Evolutionary conservation across 2,329 filamentous ascomycete genomes (phyloP), one percentile per base, ranked within the genome.

Genomic region (Phialophora verrucosa): DNA sequence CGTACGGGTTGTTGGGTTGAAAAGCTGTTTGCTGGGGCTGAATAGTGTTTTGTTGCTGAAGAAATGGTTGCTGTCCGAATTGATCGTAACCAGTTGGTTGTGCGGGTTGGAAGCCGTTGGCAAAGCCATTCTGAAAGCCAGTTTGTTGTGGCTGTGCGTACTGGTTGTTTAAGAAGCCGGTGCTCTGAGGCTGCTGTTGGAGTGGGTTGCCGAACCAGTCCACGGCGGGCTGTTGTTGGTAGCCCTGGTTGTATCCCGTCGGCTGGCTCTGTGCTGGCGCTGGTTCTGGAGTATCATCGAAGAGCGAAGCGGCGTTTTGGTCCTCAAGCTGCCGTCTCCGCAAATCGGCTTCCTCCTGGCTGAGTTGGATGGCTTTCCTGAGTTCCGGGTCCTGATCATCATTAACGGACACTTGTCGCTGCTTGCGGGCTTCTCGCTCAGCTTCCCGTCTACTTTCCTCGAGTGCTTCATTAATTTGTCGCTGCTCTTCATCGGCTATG

Each of bases 181-280:
- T 90, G 62, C 83, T 85, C 77, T 93, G 89, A 72, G 90, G 82
- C 70, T 85, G 85, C 76, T 91, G 89, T 65, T 94, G 91, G 74
- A 98, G 90, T 12, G 93, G 92, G 78, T 99, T 99, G 66, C 94
- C 95, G 74, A 96, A 95, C 88, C 96, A 98, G 79, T 99, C 95
- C 20, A 99, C 95, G 12, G 92, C 92, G 64, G 91, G 91, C 76
- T 97, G 94, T 80, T 99, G 95, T 81, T 98, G 93, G 75, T 99
- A 99, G 55, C 94, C 94, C 80, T 97, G 93, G 79, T 97, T 98
- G 82, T 92, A 93, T 42, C 93, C 94, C 14, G 93, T 98, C 49
- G 87, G 88, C 79, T 93, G 92, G 42, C 91, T 86, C 73, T 92
- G 90, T 27, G 83, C 78, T 5, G 88, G 84, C 42, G 87, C 86